phyloP scores from a whole-genome alignment of 108 stramenopile genomes.

The Cyclotella baltica region DNA sequence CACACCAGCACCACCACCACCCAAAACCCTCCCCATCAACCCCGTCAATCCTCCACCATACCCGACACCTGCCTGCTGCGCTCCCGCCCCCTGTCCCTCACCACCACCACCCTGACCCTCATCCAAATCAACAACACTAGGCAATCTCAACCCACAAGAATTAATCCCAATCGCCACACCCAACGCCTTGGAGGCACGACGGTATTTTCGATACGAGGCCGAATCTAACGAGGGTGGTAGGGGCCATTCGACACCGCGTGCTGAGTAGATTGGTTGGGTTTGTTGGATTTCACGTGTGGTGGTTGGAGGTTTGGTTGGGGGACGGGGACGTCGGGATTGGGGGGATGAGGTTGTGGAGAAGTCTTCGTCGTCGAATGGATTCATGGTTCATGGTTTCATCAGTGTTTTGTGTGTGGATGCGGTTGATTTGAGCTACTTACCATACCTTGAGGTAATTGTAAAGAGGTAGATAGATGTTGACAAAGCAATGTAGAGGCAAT shows the following conservation, averaged over 20 bases:
- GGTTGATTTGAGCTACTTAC: no score
- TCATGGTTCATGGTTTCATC: background rate
- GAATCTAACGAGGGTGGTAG: conserved; percentile 64
- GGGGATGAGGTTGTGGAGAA: background rate
- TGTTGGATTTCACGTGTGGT: conserved; percentile 8
- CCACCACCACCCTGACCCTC: conserved; percentile 1
- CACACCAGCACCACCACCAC: conserved; percentile 25
- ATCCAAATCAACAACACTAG: conserved; percentile 14
- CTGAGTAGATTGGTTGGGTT: conserved; percentile 76
- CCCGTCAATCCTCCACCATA: conserved; percentile 46
- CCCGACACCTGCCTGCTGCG: conserved; percentile 9
- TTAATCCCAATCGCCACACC: conserved; percentile 59
- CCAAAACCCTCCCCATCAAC: conserved; percentile 54
- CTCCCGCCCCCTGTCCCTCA: background rate
- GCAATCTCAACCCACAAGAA: conserved; percentile 28
- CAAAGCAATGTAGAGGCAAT: no score
- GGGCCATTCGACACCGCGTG: conserved; percentile 87
- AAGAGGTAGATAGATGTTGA: no score
- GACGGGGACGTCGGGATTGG: background rate
- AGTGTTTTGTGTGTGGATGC: background rate
- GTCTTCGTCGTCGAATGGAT: conserved; percentile 25
- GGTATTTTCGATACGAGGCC: conserved; percentile 60
- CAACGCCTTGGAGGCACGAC: conserved; percentile 51
- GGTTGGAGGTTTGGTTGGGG: background rate
- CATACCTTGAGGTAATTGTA: no score